Base-by-base conservation (phyloP, 208 protist genomes). In the Trypanosoma lewisi region DNA sequence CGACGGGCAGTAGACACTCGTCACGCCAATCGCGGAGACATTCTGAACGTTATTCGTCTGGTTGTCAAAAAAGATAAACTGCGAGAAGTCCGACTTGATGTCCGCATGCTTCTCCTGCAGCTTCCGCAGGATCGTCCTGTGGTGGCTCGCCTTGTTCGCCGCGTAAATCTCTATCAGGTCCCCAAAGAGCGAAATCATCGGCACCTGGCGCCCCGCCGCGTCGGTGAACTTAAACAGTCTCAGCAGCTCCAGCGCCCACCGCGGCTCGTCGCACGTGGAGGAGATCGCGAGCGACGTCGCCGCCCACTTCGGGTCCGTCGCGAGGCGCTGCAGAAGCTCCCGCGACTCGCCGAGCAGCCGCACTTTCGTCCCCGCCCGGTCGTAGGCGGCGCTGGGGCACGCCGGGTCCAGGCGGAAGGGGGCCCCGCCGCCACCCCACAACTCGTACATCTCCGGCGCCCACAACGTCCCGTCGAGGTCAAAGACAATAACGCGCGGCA, bases 61-160 rank as follows among this genome's bases (percentile, higher is more conserved):
- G 58, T 96, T 96, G 56, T 97, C 90, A 72, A 96, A 97, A 57
- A 96, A 97, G 9, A 97, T 58, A 74, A 96, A 88, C 31, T 95
- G 73, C 6, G 67, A 65, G 59, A 91, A 90, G 36, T 86, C 77
- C 0, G 17, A 19, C 6, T 73, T 78, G 33, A 91, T 74, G 21
- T 50, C 77, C 0, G 70, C 51, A 44, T 82, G 64, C 8, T 49
- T 30, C 33, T 75, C 41, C 28, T 57, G 49, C n/a, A 85, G 51
- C 39, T 80, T 70, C 45, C 61, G 3, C 4, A 90, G 68, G 49
- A 94, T 78, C 8, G 71, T 79, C 25, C 71, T 62, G 44, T 93
- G 86, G n/a, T 93, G 86, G 17, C 60, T 73, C 8, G 80, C 74
- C 59, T 93, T 93, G 57, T 80, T 78, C 5, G 79, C 83, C 27